Evolutionary conservation across 1,284 basidiomycete species (phyloP).

Genomic region (Thelephora terrestris): DNA sequence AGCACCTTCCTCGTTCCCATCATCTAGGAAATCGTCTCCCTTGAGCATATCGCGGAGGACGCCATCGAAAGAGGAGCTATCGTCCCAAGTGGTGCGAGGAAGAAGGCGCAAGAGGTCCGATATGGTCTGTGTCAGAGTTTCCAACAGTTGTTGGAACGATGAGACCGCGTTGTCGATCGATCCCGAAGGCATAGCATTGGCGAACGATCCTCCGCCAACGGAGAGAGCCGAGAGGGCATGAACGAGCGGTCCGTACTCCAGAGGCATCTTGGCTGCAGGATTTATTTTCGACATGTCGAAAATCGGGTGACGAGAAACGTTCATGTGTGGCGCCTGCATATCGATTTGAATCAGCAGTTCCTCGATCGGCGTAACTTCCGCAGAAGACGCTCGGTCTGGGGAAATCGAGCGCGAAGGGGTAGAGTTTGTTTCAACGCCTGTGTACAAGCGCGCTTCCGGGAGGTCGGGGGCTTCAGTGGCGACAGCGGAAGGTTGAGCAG

Average conservation of each 20-base stretch:
- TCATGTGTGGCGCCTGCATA: slow-evolving; percentile 46
- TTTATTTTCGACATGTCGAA: slow-evolving; percentile 63
- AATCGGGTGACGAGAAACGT: slow-evolving; percentile 58
- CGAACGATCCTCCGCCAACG: slow-evolving; percentile 75
- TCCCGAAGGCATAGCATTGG: slow-evolving; percentile 68
- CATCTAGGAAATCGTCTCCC: slow-evolving; percentile 74
- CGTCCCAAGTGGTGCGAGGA: slow-evolving; percentile 78
- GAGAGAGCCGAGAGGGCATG: slow-evolving; percentile 77
- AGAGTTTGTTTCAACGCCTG: slow-evolving; percentile 31
- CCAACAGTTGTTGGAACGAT: slow-evolving; percentile 74
- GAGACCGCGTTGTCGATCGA: slow-evolving; percentile 80
- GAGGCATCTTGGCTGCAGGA: slow-evolving; percentile 60
- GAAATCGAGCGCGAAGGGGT: slow-evolving; percentile 52
- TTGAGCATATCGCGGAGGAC: slow-evolving; percentile 78
- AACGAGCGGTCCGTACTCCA: slow-evolving; percentile 72
- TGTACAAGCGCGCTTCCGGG: slow-evolving; percentile 25
- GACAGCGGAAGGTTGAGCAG: slow-evolving; percentile 32
- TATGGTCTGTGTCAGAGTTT: slow-evolving; percentile 78
- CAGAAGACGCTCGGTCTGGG: slow-evolving; percentile 30
- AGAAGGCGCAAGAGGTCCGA: slow-evolving; percentile 72
- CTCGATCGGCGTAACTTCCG: slow-evolving; percentile 41
- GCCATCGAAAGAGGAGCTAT: slow-evolving; percentile 76
- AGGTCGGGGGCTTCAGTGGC: slow-evolving; percentile 33
- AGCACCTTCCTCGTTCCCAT: slow-evolving; percentile 46
- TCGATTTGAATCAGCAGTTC: slow-evolving; percentile 59